Base-by-base conservation (phyloP, 73 alveolate species). In the Paramecium tetraurelia region DNA sequence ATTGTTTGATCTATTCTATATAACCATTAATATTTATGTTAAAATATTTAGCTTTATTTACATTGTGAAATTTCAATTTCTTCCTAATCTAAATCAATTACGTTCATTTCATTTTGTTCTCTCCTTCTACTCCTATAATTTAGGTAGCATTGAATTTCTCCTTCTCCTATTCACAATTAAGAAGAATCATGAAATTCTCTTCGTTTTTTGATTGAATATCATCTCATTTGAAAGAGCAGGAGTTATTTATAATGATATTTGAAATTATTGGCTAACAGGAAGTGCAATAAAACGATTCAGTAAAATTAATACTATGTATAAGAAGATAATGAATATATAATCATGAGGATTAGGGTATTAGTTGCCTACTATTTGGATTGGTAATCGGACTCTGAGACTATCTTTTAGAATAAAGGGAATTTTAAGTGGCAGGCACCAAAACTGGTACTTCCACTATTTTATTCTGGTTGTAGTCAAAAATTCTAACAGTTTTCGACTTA, bases 391-490 rank as follows among this genome's bases (percentile, higher is more conserved):
- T 31, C 12, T 63, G 50, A 63, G 46, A 11, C 27, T 63, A 33
- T 63, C 84, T 63, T 33, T 63, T 63, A 33, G 84, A 63, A 33
- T 31, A 63, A 0, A 63, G 9, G 0, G 84, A 31, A 63, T 33
- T 63, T 12, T 63, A 1, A 63, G 41, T 63, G 2, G 84, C 84
- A 22, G 84, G 84, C 10, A 33, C 84, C 31, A 63, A 33, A 27
- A 63, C 84, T 63, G 84, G 84, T 63, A 63, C 84, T 63, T 63
- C 50, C 22, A 63, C 84, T 0, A 63, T 63, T 63, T 63, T 63
- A 33, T 63, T 63, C 21, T 20, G 44, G 46, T 63, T 63, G 50
- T 27, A 63, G 46, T 63, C 84, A 33, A 63, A 63, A 4, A 63
- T 27, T 33, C 46, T 29, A 1, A 63, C 29, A 27, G 84, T 63